Evolutionary conservation across 345 rosid species (phyloP).

Genomic region (Lumnitzera littorea): DNA sequence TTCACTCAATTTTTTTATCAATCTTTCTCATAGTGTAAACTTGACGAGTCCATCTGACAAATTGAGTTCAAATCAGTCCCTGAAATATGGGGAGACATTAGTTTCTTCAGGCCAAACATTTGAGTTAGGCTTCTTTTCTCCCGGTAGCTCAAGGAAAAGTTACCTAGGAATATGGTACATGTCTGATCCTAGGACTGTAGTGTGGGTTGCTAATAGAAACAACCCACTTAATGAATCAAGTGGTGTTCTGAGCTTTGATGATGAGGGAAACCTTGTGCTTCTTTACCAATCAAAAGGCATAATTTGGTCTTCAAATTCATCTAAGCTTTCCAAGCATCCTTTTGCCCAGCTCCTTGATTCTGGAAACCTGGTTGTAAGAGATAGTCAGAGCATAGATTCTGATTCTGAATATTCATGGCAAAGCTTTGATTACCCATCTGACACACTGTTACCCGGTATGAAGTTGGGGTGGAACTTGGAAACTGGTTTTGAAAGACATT

Average conservation of each 20-base stretch:
- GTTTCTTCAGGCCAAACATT: constrained; percentile 10
- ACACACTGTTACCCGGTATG: constrained; percentile 30
- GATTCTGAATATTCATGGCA: constrained; percentile 22
- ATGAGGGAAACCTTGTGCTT: constrained; percentile 11
- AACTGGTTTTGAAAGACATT: constrained; percentile 2
- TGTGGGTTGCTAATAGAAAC: constrained; percentile 45
- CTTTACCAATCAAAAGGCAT: not conserved
- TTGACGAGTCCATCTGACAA: constrained; percentile 6
- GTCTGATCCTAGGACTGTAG: constrained; percentile 11
- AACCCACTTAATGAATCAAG: constrained; percentile 13
- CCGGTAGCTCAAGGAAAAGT: constrained; percentile 3
- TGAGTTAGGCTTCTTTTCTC: constrained; percentile 20
- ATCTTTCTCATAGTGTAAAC: not conserved
- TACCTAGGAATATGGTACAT: constrained; percentile 36
- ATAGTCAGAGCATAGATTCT: not conserved
- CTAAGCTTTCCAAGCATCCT: constrained; percentile 6
- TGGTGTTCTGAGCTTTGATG: constrained; percentile 13
- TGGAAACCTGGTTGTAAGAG: constrained; percentile 27
- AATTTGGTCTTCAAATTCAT: constrained; percentile 20
- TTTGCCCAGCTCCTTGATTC: constrained; percentile 26
- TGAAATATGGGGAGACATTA: constrained; percentile 4
- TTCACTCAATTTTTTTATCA: not conserved
- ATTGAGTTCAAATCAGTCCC: not conserved
- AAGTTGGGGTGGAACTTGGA: constrained; percentile 16
- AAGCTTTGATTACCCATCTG: constrained; percentile 27